Evolutionary conservation across 2,329 filamentous ascomycete species (phyloP).

Genomic region (Penicillium carneum): DNA sequence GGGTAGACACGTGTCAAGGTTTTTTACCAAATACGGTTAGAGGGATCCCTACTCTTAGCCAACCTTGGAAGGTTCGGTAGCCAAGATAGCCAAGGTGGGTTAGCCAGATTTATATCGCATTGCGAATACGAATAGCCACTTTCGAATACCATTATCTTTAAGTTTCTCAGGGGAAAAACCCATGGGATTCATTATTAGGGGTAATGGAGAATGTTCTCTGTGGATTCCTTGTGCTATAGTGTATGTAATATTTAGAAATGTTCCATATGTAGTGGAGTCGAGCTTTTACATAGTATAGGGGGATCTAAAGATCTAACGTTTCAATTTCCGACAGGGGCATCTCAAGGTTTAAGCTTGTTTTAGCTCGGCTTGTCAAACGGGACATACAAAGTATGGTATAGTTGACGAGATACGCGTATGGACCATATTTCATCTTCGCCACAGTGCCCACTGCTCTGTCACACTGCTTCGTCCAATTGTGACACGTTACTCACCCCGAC

Average conservation of each 20-base stretch:
- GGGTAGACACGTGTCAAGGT: conserved; percentile 18
- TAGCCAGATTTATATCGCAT: background rate
- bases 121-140: conserved; percentile 18
- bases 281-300: background rate
- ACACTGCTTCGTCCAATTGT: conserved; percentile 4
- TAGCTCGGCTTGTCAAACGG: conserved; percentile 27
- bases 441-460: conserved; percentile 9
- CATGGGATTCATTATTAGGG: background rate
- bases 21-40: conserved; percentile 8
- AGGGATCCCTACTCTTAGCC: background rate
- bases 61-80: background rate
- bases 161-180: conserved; percentile 1
- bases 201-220: background rate
- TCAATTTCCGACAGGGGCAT: conserved; percentile 26
- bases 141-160: background rate
- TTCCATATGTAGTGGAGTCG: conserved; percentile 5
- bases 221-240: conserved; percentile 6
- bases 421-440: conserved; percentile 12
- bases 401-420: conserved; percentile 16
- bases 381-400: conserved; percentile 2
- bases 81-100: background rate
- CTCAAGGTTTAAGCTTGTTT: conserved; percentile 34
- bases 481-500: conserved; percentile 12
- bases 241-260: background rate
- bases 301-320: conserved; percentile 15